Percentiles rank a stretch among this genome's conserved stretches.
phyloP scores from a whole-genome alignment of 352 stramenopile genomes.

The Globisporangium spinosum region DNA sequence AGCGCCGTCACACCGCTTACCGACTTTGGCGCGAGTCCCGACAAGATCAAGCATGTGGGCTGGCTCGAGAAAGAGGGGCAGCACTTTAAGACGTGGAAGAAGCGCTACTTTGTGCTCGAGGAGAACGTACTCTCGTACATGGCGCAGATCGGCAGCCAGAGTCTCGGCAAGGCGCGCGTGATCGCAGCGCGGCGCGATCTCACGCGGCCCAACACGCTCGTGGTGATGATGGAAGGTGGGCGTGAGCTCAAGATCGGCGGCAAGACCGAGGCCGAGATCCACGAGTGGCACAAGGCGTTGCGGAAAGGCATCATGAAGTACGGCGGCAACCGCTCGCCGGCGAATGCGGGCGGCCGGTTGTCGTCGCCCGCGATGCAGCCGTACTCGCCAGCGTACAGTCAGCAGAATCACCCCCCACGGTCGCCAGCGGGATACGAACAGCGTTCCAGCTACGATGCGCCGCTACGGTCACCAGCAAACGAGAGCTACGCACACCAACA shows the following conservation, averaged over 20 bases:
- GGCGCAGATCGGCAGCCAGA: constrained; percentile 40
- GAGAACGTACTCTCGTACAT: constrained; percentile 65
- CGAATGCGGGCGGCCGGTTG: constrained; percentile 7
- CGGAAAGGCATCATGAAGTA: constrained; percentile 36
- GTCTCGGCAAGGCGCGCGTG: constrained; percentile 49
- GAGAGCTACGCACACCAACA: not conserved
- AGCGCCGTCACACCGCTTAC: not conserved
- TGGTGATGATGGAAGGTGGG: constrained; percentile 58
- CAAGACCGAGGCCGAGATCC: constrained; percentile 60
- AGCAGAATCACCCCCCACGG: not conserved
- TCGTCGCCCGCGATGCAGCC: constrained; percentile 1
- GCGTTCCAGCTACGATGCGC: not conserved
- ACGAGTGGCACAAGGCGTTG: constrained; percentile 69
- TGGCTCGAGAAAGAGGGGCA: constrained; percentile 82
- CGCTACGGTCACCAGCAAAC: not conserved
- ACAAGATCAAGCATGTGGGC: constrained; percentile 60
- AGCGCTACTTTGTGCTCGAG: constrained; percentile 64
- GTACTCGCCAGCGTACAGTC: not conserved
- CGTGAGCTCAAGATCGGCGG: constrained; percentile 62
- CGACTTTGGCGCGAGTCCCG: not conserved
- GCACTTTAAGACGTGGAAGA: constrained; percentile 77
- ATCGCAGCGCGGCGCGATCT: constrained; percentile 52
- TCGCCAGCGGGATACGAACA: not conserved
- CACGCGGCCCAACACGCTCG: constrained; percentile 57
- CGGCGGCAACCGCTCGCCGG: constrained; percentile 28